These are phyloP conservation scores for Coemansia sp. DNA, from an alignment of 192 early-diverging fungal genomes.

Conservation along the genomic window DNA sequence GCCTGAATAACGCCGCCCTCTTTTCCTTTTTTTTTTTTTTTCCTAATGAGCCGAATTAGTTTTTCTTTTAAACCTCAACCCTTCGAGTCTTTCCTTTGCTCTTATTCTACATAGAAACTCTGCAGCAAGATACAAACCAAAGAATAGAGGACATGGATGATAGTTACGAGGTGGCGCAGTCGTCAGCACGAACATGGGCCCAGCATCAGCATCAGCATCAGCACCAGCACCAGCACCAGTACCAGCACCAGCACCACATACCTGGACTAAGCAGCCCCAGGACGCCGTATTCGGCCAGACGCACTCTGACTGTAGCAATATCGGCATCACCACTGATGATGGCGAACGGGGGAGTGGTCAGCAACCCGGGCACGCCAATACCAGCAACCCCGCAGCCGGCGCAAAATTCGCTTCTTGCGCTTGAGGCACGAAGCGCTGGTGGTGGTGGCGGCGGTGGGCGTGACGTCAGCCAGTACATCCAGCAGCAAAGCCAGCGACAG, in stretches of 20 bases:
- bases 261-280: neutral
- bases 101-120: too few relatives aligned
- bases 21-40: too few relatives aligned
- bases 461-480: conserved; percentile 30
- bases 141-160: neutral
- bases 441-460: conserved; percentile 37
- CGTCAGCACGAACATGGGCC: conserved; percentile 5
- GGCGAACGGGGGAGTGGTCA: neutral
- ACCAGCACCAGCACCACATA: neutral
- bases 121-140: too few relatives aligned
- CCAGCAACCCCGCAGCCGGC: conserved; percentile 7
- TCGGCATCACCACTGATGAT: neutral
- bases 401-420: conserved; percentile 51
- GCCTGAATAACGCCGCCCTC: too few relatives aligned
- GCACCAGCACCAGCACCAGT: conserved; percentile 4
- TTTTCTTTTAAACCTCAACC: too few relatives aligned
- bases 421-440: conserved; percentile 52
- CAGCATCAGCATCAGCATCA: conserved; percentile 5
- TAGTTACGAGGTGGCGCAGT: conserved; percentile 6
- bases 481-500: neutral
- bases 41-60: too few relatives aligned
- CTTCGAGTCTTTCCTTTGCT: too few relatives aligned
- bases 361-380: conserved; percentile 7
- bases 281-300: conserved; percentile 5
- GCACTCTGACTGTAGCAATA: conserved; percentile 2